Evolutionary conservation across 2,329 filamentous ascomycete genomes (phyloP).

Genomic region (Microdochium trichocladiopsis): DNA sequence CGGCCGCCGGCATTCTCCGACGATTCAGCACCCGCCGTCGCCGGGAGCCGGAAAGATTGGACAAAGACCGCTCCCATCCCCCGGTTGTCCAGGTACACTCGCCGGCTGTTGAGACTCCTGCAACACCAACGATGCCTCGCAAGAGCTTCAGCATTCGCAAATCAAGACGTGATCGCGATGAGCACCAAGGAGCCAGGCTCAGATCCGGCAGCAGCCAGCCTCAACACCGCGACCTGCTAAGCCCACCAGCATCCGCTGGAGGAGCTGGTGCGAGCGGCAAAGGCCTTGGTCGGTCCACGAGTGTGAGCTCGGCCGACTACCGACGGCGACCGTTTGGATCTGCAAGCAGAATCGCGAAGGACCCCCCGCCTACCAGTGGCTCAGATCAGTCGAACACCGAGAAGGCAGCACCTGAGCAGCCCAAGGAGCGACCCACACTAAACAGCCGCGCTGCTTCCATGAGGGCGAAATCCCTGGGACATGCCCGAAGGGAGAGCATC

Average conservation of each 20-base stretch:
- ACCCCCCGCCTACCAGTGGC: constrained; percentile 68
- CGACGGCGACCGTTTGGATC: constrained; percentile 51
- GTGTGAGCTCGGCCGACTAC: constrained; percentile 83
- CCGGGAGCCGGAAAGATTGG: constrained; percentile 56
- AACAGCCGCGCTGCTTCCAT: constrained; percentile 56
- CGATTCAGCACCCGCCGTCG: constrained; percentile 84
- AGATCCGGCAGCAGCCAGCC: constrained; percentile 57
- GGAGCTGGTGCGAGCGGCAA: constrained; percentile 51
- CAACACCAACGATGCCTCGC: constrained; percentile 55
- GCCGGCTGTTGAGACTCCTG: constrained; percentile 53
- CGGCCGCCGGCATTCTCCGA: constrained; percentile 75
- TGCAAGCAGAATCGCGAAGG: constrained; percentile 41
- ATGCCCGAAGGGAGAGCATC: constrained; percentile 85
- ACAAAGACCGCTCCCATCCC: constrained; percentile 62
- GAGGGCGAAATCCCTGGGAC: constrained; percentile 81
- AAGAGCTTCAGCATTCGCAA: constrained; percentile 84
- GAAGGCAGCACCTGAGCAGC: constrained; percentile 40
- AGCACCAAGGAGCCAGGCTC: constrained; percentile 35
- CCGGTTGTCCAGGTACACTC: constrained; percentile 73
- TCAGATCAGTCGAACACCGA: constrained; percentile 67
- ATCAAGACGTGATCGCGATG: constrained; percentile 46
- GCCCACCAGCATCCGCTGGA: constrained; percentile 60
- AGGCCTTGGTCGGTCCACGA: constrained; percentile 77
- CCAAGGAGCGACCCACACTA: constrained; percentile 41
- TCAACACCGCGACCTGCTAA: constrained; percentile 72